These are phyloP conservation scores for Amyloporia xantha DNA, from an alignment of 768 basidiomycete species.

Conservation along the genomic window DNA sequence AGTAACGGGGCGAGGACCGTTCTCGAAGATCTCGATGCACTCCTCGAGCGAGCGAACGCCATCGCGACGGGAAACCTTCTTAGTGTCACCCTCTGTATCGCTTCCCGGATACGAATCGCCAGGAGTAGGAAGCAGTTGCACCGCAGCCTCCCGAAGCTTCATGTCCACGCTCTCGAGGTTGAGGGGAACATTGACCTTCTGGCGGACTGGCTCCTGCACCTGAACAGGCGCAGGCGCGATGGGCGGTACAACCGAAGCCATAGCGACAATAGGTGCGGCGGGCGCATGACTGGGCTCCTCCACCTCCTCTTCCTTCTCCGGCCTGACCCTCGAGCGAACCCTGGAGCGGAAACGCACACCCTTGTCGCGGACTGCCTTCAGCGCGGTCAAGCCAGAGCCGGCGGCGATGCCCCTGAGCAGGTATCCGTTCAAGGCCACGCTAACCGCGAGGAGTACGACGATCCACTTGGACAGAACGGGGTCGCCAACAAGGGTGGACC, in stretches of 20 bases:
- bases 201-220: conserved; percentile 3
- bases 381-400: conserved; percentile 29
- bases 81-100: conserved; percentile 8
- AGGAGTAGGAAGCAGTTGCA: conserved; percentile 15
- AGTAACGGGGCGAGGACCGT: conserved; percentile 57
- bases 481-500: conserved; percentile 90
- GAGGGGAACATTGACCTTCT: conserved; percentile 30
- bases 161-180: conserved; percentile 53
- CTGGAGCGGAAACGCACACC: conserved; percentile 22
- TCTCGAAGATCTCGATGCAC: conserved; percentile 74
- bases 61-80: conserved; percentile 7
- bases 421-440: conserved; percentile 88
- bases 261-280: conserved; percentile 8
- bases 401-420: conserved; percentile 81
- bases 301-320: conserved; percentile 11
- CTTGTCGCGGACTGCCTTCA: conserved; percentile 16
- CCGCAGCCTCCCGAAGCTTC: conserved; percentile 34
- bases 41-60: conserved; percentile 59
- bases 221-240: conserved; percentile 5
- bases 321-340: conserved; percentile 13
- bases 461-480: conserved; percentile 95
- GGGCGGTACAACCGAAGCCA: conserved; percentile 3
- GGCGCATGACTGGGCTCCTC: conserved; percentile 13
- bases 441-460: conserved; percentile 77
- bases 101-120: conserved; percentile 18